Percentiles rank a stretch among this genome's conserved stretches.
Conservation (phyloP, 768 basidiomycete genomes). For the Daedalea quercina region DNA sequence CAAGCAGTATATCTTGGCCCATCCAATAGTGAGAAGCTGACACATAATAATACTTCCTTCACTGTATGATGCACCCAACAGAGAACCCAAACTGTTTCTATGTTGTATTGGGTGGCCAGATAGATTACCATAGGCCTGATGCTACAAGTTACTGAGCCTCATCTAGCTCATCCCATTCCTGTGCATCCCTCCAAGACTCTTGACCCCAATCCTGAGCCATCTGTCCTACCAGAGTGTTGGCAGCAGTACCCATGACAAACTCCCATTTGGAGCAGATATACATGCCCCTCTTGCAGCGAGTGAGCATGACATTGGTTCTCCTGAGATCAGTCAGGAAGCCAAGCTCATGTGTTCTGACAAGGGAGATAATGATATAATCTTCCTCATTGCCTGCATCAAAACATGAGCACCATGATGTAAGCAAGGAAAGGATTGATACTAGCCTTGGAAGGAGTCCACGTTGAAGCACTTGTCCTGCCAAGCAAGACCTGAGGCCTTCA, state of each 20-base stretch:
- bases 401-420: constrained; percentile 7
- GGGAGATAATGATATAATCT: constrained; percentile 66
- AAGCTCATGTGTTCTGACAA: constrained; percentile 54
- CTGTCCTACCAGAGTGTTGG: constrained; percentile 37
- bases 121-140: background rate
- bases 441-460: constrained; percentile 79
- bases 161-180: background rate
- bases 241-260: constrained; percentile 50
- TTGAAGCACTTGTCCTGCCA: constrained; percentile 73
- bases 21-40: background rate
- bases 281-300: constrained; percentile 74
- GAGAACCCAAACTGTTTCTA: too few species aligned
- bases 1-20: background rate
- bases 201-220: constrained; percentile 28
- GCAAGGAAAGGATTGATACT: constrained; percentile 7
- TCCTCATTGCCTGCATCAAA: constrained; percentile 67
- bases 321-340: constrained; percentile 64
- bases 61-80: too few species aligned
- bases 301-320: constrained; percentile 85
- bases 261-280: constrained; percentile 57
- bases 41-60: background rate
- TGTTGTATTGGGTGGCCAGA: too few species aligned
- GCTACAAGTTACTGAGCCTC: background rate
- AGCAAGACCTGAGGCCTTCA: constrained; percentile 42
- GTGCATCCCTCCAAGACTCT: constrained; percentile 26